Conservation (phyloP, 805 yeast species). For the Spathaspora sp. region DNA sequence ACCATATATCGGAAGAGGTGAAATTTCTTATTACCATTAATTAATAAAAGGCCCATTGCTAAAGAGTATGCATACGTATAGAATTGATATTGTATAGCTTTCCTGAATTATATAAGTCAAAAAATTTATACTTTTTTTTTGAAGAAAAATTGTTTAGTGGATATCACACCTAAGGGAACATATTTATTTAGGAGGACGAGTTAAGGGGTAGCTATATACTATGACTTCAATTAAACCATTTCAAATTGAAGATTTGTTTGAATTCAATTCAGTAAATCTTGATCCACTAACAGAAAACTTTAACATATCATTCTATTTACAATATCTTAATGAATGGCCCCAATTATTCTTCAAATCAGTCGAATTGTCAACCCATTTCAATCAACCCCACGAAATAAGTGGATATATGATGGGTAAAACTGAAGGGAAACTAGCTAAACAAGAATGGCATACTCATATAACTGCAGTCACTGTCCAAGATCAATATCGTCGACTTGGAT, state of each 20-base stretch:
- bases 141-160: neutral
- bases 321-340: conserved; percentile 86
- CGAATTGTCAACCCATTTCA: conserved; percentile 27
- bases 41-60: no score
- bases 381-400: conserved; percentile 30
- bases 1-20: no score
- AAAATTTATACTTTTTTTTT: no score
- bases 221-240: conserved; percentile 92
- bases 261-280: conserved; percentile 69
- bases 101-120: no score
- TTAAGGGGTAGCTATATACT: no score
- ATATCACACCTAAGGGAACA: no score
- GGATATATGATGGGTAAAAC: conserved; percentile 96
- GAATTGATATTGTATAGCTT: no score
- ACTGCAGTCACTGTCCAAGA: conserved; percentile 92
- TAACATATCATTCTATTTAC: conserved; percentile 76
- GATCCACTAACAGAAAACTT: conserved; percentile 93
- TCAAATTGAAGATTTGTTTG: conserved; percentile 78
- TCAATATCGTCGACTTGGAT: conserved; percentile 76
- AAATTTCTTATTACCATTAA: no score
- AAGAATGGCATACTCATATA: conserved; percentile 94
- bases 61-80: no score
- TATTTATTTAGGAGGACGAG: no score
- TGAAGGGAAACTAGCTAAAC: conserved; percentile 64
- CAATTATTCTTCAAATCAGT: conserved; percentile 76